Conservation (phyloP, 2,329 filamentous ascomycete genomes). For the Hypocrella siamensis region DNA sequence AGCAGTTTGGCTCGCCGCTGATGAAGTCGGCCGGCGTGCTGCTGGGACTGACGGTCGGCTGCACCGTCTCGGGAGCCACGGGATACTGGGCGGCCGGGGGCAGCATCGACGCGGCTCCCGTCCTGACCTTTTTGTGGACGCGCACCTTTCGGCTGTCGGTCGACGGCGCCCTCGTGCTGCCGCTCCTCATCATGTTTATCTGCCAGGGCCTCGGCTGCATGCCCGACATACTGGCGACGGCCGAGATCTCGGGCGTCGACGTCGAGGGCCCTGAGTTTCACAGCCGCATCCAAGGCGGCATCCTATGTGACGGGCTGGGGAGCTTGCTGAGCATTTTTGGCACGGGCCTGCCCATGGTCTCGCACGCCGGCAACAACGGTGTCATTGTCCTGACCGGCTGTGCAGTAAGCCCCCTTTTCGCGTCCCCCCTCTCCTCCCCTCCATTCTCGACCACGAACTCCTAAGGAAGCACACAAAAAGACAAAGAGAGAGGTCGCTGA, state of each 20-base stretch:
- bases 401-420: neutral
- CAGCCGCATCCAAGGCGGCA: slow-evolving; percentile 4
- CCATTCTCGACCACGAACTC: too few relatives aligned
- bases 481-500: neutral
- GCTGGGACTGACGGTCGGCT: slow-evolving; percentile 3
- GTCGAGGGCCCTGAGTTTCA: slow-evolving; percentile 4
- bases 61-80: slow-evolving; percentile 4
- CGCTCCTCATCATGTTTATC: slow-evolving; percentile 4
- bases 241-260: slow-evolving; percentile 4
- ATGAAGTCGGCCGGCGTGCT: slow-evolving; percentile 4
- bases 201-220: slow-evolving; percentile 4
- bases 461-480: neutral
- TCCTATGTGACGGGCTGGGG: slow-evolving; percentile 5
- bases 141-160: slow-evolving; percentile 3
- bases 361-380: slow-evolving; percentile 4
- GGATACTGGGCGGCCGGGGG: slow-evolving; percentile 3
- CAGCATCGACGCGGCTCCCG: slow-evolving; percentile 1
- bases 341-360: slow-evolving; percentile 3
- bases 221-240: slow-evolving; percentile 4
- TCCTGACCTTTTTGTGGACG: slow-evolving; percentile 3
- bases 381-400: slow-evolving; percentile 5
- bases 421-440: neutral
- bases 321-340: slow-evolving; percentile 3
- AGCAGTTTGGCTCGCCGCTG: slow-evolving; percentile 4
- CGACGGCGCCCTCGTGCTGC: slow-evolving; percentile 4